These are phyloP conservation scores for Casaregolazyma suthepensis DNA, from an alignment of 1,139 yeast species.

Conservation along the genomic window DNA sequence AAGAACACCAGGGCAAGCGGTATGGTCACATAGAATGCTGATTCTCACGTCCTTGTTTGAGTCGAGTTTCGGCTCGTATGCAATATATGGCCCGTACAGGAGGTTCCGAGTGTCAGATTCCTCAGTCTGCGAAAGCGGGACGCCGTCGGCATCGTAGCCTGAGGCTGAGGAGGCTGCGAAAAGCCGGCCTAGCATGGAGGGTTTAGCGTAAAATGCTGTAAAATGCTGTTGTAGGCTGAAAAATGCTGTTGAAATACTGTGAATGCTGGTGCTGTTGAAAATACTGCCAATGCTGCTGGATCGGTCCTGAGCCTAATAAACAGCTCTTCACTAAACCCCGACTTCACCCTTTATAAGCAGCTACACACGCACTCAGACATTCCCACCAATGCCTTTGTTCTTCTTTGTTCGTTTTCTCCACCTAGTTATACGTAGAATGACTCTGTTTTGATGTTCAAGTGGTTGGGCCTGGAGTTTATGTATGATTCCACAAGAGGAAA, in stretches of 20 bases:
- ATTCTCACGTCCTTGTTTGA: constrained; percentile 23
- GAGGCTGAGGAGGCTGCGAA: constrained; percentile 12
- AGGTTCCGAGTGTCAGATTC: constrained; percentile 27
- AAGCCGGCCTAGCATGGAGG: constrained; percentile 17
- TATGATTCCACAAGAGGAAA: background rate
- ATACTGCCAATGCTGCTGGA: too few relatives aligned
- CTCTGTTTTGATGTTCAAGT: background rate
- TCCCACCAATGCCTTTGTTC: background rate
- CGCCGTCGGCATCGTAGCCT: constrained; percentile 3
- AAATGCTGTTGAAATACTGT: too few relatives aligned
- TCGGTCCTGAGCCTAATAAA: background rate
- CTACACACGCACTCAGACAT: background rate
- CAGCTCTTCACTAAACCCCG: background rate
- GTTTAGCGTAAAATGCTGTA: background rate
- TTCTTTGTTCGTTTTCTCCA: background rate
- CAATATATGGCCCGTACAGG: constrained; percentile 23
- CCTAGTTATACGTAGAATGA: background rate
- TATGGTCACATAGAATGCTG: constrained; percentile 22
- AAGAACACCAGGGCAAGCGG: constrained; percentile 19
- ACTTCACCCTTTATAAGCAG: background rate
- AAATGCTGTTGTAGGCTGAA: background rate
- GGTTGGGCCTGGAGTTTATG: background rate
- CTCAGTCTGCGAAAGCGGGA: constrained; percentile 24
- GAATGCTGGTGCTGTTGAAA: background rate
- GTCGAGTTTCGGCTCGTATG: constrained; percentile 11